A percentile compares a stretch with the other conserved stretches of the same genome.
Evolutionary conservation across 441 rosid genomes (phyloP).

Genomic region (Adansonia gregorii): DNA sequence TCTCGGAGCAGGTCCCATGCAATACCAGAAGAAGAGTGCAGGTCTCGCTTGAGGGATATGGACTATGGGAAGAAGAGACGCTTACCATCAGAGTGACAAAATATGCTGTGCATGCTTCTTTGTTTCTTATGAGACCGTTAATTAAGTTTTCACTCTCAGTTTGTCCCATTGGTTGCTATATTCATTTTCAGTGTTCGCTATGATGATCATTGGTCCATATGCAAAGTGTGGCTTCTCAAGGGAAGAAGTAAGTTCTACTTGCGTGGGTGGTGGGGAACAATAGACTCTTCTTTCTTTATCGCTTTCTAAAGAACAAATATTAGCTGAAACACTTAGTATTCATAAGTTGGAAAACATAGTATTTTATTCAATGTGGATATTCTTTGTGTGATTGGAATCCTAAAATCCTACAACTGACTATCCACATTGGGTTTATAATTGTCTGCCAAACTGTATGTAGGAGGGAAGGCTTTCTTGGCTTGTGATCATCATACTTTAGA

Average conservation of each 20-base stretch:
- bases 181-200: slow-evolving; percentile 18
- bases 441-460: slow-evolving; percentile 28
- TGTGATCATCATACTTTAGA: slow-evolving; percentile 33
- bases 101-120: slow-evolving; percentile 27
- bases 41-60: slow-evolving; percentile 82
- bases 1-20: slow-evolving; percentile 76
- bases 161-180: slow-evolving; percentile 29
- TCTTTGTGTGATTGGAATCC: slow-evolving; percentile 32
- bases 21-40: slow-evolving; percentile 69
- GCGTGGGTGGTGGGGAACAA: slow-evolving; percentile 38
- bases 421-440: slow-evolving; percentile 33
- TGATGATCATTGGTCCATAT: slow-evolving; percentile 31
- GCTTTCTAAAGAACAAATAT: slow-evolving; percentile 36
- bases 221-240: slow-evolving; percentile 37
- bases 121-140: slow-evolving; percentile 26
- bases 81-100: slow-evolving; percentile 47
- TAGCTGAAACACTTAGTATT: slow-evolving; percentile 34
- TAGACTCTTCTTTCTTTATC: slow-evolving; percentile 34
- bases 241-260: slow-evolving; percentile 56
- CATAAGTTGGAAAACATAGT: slow-evolving; percentile 40
- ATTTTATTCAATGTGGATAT: slow-evolving; percentile 38
- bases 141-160: slow-evolving; percentile 22
- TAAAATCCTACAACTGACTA: slow-evolving; percentile 36
- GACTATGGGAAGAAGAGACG: slow-evolving; percentile 93
- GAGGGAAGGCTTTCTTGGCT: slow-evolving; percentile 27